Base-by-base conservation (phyloP, 805 yeast species). In the Debaryomyces castellii region DNA sequence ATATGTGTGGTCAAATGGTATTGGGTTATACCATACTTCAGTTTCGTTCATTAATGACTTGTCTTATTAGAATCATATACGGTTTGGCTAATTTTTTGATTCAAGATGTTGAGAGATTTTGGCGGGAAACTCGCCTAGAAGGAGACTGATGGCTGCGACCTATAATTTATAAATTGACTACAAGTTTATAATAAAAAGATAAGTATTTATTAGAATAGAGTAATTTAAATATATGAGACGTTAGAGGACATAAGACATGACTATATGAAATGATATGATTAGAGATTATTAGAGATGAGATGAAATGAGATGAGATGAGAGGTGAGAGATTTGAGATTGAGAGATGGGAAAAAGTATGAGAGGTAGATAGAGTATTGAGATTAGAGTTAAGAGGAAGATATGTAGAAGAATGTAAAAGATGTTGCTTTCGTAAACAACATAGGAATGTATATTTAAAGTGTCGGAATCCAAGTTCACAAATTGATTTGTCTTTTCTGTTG, bases 1-100 rank as follows among this genome's bases (percentile, higher is more conserved):
- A 58, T 86, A 85, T 0, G 97, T 90, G 58, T 88, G 89, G 60
- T 90, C 96, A 59, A 90, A 86, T 0, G 96, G 92, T 3, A 78
- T 59, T 11, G 72, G 74, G 23, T 53, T 51, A 32, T 63, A 62
- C 21, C 43, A 25, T 4, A 44, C 14, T 20, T 46, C 53, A 12
- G 34, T 30, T 14, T 14, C 17, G 4, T 30, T 30, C 34, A 30
- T 30, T 30, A 17, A 6, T 3, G 5, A 14, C 14, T 30, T 30
- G 18, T 14, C 8, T 30, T n/a, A n/a, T 16, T 24, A 14, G n/a
- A 7, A 10, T 25, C 14, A 9, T 30, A 14, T 16, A 30, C 12
- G 16, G 16, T 20, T 16, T 14, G 2, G 6, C 4, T 3, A 6
- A 14, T 14, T 14, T 8, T 14, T 14, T 17, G 18, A 30, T 16